Percentiles rank a stretch among this genome's conserved stretches.
Evolutionary conservation across 805 yeast species (phyloP).

Genomic region (Yamadazyma ubonensis): DNA sequence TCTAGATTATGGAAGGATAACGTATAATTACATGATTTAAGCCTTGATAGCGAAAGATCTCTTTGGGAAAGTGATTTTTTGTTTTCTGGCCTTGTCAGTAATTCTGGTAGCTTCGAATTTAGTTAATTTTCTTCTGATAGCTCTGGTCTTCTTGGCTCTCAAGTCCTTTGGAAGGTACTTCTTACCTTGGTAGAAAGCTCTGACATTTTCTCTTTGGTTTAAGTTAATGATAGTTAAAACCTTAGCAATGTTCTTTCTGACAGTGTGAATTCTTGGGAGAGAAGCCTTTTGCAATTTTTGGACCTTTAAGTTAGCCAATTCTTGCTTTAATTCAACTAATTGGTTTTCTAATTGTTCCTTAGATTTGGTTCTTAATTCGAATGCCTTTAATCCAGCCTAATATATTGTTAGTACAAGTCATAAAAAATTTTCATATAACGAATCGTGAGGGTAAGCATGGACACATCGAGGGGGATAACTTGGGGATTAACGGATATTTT

Average conservation of each 20-base stretch:
- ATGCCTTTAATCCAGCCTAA: constrained; percentile 89
- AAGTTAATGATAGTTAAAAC: constrained; percentile 96
- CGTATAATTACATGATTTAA: constrained; percentile 42
- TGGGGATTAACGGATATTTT: too few relatives aligned
- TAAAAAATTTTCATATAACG: constrained; percentile 5
- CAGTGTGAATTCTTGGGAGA: constrained; percentile 93
- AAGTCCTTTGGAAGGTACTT: constrained; percentile 97
- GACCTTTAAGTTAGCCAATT: constrained; percentile 92
- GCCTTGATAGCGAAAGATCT: constrained; percentile 99
- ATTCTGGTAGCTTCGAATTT: constrained; percentile 75
- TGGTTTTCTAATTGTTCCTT: constrained; percentile 94
- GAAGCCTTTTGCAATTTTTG: constrained; percentile 92
- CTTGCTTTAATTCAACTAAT: constrained; percentile 94
- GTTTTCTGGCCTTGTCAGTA: constrained; percentile 91
- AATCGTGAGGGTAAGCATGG: too few relatives aligned
- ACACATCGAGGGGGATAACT: too few relatives aligned
- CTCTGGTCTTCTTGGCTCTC: constrained; percentile 99
- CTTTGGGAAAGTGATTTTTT: constrained; percentile 94
- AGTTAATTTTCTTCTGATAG: constrained; percentile 96
- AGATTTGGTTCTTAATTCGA: constrained; percentile 95
- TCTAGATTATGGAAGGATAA: constrained; percentile 7
- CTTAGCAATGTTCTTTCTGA: constrained; percentile 98
- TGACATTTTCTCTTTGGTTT: constrained; percentile 93
- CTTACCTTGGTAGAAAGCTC: constrained; percentile 92
- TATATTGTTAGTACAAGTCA: constrained; percentile 6